Evolutionary conservation across 495 filamentous ascomycete species (phyloP), one percentile per base, ranked within the genome.

Genomic region (Trypethelium eluteriae): DNA sequence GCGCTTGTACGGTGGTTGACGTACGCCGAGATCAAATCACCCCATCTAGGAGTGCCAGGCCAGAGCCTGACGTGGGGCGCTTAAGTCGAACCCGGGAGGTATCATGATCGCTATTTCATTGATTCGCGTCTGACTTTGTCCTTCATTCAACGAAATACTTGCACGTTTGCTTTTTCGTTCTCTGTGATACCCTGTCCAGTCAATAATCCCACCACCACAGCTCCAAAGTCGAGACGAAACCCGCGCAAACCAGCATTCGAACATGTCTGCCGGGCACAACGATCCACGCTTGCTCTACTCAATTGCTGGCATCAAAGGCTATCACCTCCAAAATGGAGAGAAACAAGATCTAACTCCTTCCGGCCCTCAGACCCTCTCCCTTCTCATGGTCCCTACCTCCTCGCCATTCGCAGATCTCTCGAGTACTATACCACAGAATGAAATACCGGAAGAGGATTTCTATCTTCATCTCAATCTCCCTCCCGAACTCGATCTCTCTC

Each of bases 391-490:
- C 36, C 92, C 92, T 16, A 96, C 92, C 1, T 85, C 84, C 25
- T 87, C 90, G 18, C 81, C 86, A 16, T 87, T 88, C 65, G 81
- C 89, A 66, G 87, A 88, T 65, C 79, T 85, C 9, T 78, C 79
- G 56, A 78, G 79, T 41, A 78, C 84, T 47, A 81, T 82, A 47
- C 78, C 81, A 18, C 80, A 85, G 63, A 81, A 82, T 67, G 80
- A 80, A 47, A 80, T 80, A 25, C 83, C 86, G 1, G 91, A 96
- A 72, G 89, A 96, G 74, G 92, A 97, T 77, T 97, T 96, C 79
- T 97, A 96, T 74, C 86, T 97, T 1, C 92, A 97, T 73, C 84
- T 97, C 44, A 88, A 94, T 70, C 86, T 97, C 1, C 92, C 92
- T 14, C 92, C 92, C n/a, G 92, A 96, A 80, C 82, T 97, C 69